Evolutionary conservation across 2,329 filamentous ascomycete genomes (phyloP), one percentile per base, ranked within the genome.

Genomic region (Epichloe sp.): DNA sequence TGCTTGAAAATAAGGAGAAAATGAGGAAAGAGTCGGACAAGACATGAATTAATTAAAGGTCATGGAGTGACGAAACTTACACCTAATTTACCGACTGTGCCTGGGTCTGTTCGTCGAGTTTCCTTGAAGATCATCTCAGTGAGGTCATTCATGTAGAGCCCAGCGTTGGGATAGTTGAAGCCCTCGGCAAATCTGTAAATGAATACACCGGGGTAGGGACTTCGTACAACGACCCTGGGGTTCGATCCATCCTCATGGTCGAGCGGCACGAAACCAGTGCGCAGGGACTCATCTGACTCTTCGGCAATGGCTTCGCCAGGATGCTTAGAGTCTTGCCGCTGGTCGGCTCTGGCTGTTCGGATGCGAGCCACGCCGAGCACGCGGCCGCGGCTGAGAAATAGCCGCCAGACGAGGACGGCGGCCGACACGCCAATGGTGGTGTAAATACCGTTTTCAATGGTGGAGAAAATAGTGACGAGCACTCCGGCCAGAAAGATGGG

Each of bases 371-470:
- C 78, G 34, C 89, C 89, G 2, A 95, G 75, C 69, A 94, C 87
- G 36, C 83, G 79, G 14, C 89, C 89, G 38, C 78, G 78, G 3
- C 86, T 85, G 64, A 89, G 88, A 61, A 89, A 80, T 36, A 89
- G 73, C 41, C 88, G 83, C 75, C 85, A 89, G 7, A 94, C 68
- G 36, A 93, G 73, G 2, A 95, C 68, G 0, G 79, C 86, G 21
- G 79, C 76, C 0, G 87, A 90, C 3, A 83, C 68, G 54, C 71
- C 73, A 46, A 94, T 82, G 0, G 88, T 91, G 41, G 82, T 82
- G 69, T 95, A 95, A 58, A 95, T 86, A 21, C 88, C 88, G 58
- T 86, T 82, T 63, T 95, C 89, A 54, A 95, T 94, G 43, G 75
- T 80, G 23, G 78, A 77, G 67, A 95, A 95, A 46, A 95, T 69